Base-by-base conservation (phyloP, 371 early-diverging fungal genomes). In the Rhizomucor pusillus region DNA sequence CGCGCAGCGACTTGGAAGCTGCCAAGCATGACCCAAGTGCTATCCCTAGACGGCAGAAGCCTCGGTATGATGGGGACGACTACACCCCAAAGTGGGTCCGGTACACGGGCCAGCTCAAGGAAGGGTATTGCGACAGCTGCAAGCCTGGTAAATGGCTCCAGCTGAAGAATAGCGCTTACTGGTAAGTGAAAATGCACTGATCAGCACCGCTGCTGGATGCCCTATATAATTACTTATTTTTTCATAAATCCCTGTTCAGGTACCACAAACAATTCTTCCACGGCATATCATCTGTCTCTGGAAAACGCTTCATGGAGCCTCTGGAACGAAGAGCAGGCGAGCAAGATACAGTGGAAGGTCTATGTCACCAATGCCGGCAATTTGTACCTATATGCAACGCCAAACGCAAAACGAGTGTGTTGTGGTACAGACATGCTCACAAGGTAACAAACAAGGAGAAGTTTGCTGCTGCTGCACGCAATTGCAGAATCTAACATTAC, bases 81-180 rank as follows among this genome's bases (percentile, higher is more conserved):
- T 94, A 94, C 63, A 95, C 93, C 14, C 95, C 95, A 0, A 80
- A 82, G 59, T 91, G 89, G 90, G 93, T 94, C 19, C 79, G 95
- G 14, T 82, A 80, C 63, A 72, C 73, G 14, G 94, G 94, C 0
- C 86, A 85, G 40, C 68, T 73, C 23, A 91, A 91, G 62, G 93
- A 95, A 63, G 95, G 95, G 0, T 88, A 86, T 49, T 95, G 95
- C 66, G 92, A 92, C 44, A 82, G 84, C 5, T 95, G 95, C 58
- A 60, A 71, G 33, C 90, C 92, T 0, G 92, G 90, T 1, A 88
- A 89, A 67, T 95, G 95, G 94, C 78, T 95, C 18, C 91, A 95
- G 65, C 76, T 95, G 22, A 95, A 95, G 62, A 93, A 92, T 64
- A 89, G 90, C 57, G 95, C 95, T 1, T 95, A 81, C 56, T 95